phyloP scores from a whole-genome alignment of 768 basidiomycete species.

The Boletus reticuloceps region DNA sequence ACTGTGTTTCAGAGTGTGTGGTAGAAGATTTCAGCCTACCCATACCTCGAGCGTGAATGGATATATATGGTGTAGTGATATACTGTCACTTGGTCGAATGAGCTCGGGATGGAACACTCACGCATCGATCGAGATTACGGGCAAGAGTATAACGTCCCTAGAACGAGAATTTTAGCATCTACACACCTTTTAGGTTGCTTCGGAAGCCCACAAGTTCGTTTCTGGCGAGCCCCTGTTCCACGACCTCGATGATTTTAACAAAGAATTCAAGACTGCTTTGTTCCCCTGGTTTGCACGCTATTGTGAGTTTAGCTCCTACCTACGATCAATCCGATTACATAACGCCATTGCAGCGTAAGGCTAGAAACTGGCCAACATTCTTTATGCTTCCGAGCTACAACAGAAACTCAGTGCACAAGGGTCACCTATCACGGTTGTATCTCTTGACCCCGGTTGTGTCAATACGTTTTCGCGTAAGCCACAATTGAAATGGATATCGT shows the following conservation, averaged over 20 bases:
- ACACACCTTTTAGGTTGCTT: too few species aligned
- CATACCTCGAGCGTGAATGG: too few species aligned
- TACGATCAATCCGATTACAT: neutral
- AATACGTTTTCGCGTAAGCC: slow-evolving; percentile 30
- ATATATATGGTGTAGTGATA: too few species aligned
- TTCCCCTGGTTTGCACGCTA: slow-evolving; percentile 33
- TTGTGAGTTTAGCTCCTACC: slow-evolving; percentile 17
- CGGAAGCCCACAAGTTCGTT: too few species aligned
- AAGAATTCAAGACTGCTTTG: slow-evolving; percentile 27
- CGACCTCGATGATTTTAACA: slow-evolving; percentile 36
- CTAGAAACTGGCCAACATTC: slow-evolving; percentile 51
- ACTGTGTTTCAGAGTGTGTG: too few species aligned
- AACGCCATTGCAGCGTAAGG: slow-evolving; percentile 34
- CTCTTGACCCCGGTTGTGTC: slow-evolving; percentile 31
- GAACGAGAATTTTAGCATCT: too few species aligned
- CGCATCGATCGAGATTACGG: too few species aligned
- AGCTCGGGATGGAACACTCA: too few species aligned
- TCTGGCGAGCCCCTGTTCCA: slow-evolving; percentile 25
- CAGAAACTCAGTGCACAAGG: slow-evolving; percentile 34
- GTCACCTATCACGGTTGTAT: slow-evolving; percentile 27
- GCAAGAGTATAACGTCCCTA: too few species aligned
- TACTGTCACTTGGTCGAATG: too few species aligned
- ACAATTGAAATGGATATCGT: slow-evolving; percentile 11
- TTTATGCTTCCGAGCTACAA: slow-evolving; percentile 52
- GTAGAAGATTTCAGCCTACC: too few species aligned